Evolutionary conservation across 495 filamentous ascomycete species (phyloP), one percentile per base, ranked within the genome.

Genomic region (Aspergillus carlsbadensis): DNA sequence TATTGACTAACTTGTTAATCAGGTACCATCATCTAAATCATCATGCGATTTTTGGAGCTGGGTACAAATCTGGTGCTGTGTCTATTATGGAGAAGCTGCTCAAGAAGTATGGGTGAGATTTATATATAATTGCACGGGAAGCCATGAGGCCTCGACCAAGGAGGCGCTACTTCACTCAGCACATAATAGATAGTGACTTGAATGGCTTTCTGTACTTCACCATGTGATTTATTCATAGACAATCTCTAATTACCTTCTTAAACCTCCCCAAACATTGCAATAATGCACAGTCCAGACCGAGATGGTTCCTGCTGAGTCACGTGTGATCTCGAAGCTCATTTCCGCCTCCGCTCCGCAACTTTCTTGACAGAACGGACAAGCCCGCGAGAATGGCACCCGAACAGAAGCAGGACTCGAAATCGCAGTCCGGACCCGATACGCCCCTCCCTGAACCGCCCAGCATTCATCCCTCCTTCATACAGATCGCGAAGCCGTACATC

Each of bases 11-110:
- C 39, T 34, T 56, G 17, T 17, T 51, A 14, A 11, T 39, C 60
- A 92, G 87, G 40, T 94, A 96, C 66, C 92, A 97, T 68, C 88
- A 96, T 73, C 68, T 97, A 41, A 97, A 96, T 53, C 91, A 96
- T 56, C 84, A 89, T 76, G 87, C 88, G 5, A 76, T 96, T 43
- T 96, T 97, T 71, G 88, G 88, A 0, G 83, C 84, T 2, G 85
- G 86, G 4, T 96, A 96, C 70, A 78, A 82, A 22, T 77, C 76
- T 15, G 87, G 88, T 21, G 88, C 89, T 33, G 78, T 92, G 65
- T 78, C 79, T 10, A 92, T 89, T 40, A 92, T 93, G 87, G 81
- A 78, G 68, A 81, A 73, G 44, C 71, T 95, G 63, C 67, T 87
- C 35, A 69, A 67, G 33, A 93, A 90, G 61, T 95, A 94, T 70